A percentile compares a stretch with the other conserved stretches of the same genome.
Conservation (phyloP, 805 yeast species). For the Metschnikowia cerradonensis region DNA sequence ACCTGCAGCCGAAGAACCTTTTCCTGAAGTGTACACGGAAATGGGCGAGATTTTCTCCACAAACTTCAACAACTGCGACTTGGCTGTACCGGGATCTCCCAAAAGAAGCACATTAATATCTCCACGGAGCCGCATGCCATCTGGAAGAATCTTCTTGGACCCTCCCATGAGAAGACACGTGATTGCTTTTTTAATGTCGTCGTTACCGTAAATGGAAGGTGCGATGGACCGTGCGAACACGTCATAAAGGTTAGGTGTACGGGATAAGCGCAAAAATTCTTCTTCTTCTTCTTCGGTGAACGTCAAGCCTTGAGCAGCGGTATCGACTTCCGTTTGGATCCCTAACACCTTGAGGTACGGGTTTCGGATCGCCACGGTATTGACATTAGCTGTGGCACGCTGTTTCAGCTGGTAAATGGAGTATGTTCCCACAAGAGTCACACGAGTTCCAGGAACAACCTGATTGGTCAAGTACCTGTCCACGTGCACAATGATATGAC, state of each 20-base stretch:
- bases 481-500: constrained; percentile 81
- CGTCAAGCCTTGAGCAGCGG: constrained; percentile 51
- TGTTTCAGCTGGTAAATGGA: constrained; percentile 77
- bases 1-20: constrained; percentile 99
- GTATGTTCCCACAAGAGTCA: constrained; percentile 88
- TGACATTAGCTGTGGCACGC: constrained; percentile 30
- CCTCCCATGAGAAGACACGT: constrained; percentile 94
- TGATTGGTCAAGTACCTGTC: constrained; percentile 87
- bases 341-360: constrained; percentile 89
- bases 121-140: constrained; percentile 95
- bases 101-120: constrained; percentile 88
- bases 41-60: constrained; percentile 94
- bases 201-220: constrained; percentile 93
- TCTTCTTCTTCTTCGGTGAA: constrained; percentile 94
- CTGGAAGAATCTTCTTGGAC: constrained; percentile 85
- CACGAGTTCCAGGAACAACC: constrained; percentile 93
- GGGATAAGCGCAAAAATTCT: constrained; percentile 73
- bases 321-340: constrained; percentile 76
- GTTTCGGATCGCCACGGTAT: constrained; percentile 84
- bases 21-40: constrained; percentile 95
- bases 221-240: constrained; percentile 87
- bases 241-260: constrained; percentile 82
- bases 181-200: constrained; percentile 89
- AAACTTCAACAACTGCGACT: constrained; percentile 90
- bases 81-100: constrained; percentile 99